phyloP scores from a whole-genome alignment of 345 rosid species.

The Toxicodendron radicans region DNA sequence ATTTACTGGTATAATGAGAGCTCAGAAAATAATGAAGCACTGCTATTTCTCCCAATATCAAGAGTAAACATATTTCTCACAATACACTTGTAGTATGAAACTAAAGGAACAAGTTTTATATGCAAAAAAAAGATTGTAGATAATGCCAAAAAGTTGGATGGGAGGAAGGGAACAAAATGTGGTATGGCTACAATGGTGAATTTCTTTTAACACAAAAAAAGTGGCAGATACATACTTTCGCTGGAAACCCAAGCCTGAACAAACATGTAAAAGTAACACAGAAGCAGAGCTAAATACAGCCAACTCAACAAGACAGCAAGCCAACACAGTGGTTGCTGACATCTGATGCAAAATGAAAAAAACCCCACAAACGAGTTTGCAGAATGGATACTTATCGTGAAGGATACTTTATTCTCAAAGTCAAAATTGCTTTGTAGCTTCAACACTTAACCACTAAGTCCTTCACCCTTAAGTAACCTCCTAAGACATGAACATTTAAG shows the following conservation, averaged over 20 bases:
- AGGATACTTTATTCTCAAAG: neutral
- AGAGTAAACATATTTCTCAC: neutral
- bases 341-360: neutral
- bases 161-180: neutral
- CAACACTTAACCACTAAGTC: neutral
- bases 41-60: neutral
- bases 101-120: neutral
- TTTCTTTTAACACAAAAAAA: neutral
- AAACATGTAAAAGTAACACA: neutral
- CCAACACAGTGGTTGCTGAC: conserved; percentile 7
- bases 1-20: neutral
- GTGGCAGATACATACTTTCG: neutral
- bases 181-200: neutral
- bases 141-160: neutral
- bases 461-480: neutral
- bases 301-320: neutral
- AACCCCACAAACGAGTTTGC: neutral
- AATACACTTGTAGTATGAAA: neutral
- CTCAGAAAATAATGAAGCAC: neutral
- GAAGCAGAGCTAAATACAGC: neutral
- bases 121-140: neutral
- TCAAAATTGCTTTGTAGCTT: neutral
- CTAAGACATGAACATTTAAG: neutral
- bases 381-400: no score
- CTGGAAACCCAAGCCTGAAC: neutral